These are phyloP conservation scores for Globisporangium spiculum DNA, from an alignment of 352 stramenopile genomes.

Conservation along the genomic window DNA sequence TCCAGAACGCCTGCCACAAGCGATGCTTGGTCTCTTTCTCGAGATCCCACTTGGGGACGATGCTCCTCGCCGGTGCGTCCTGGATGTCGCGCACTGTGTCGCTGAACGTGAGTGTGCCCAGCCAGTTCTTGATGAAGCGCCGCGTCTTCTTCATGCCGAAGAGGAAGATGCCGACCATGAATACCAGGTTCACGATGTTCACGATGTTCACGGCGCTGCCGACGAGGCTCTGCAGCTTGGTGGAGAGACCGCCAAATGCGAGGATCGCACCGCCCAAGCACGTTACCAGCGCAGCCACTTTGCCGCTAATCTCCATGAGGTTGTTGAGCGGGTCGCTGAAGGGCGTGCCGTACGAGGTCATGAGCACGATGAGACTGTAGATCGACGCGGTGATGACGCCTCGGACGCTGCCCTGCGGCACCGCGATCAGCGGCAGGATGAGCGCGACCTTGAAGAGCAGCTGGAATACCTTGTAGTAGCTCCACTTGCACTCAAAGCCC, in stretches of 20 bases:
- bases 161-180: conserved; percentile 38
- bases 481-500: conserved; percentile 46
- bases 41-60: conserved; percentile 37
- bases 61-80: conserved; percentile 23
- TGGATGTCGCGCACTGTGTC: conserved; percentile 37
- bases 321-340: conserved; percentile 52
- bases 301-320: conserved; percentile 45
- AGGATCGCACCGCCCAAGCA: conserved; percentile 30
- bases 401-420: conserved; percentile 16
- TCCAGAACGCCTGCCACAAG: conserved; percentile 56
- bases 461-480: conserved; percentile 50
- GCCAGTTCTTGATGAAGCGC: conserved; percentile 34
- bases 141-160: conserved; percentile 32
- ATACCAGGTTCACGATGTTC: conserved; percentile 38
- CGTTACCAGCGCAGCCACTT: conserved; percentile 32
- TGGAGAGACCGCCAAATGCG: conserved; percentile 15
- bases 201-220: conserved; percentile 37
- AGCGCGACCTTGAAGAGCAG: conserved; percentile 46
- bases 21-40: conserved; percentile 46
- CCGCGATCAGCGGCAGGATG: conserved; percentile 29
- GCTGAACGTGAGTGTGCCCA: conserved; percentile 45
- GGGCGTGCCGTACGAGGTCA: conserved; percentile 35
- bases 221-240: conserved; percentile 24
- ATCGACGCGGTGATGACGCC: conserved; percentile 24
- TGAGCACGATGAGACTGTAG: conserved; percentile 26